These are phyloP conservation scores for Plectranthus barbatus DNA, from an alignment of 257 asterid genomes.

Conservation along the genomic window DNA sequence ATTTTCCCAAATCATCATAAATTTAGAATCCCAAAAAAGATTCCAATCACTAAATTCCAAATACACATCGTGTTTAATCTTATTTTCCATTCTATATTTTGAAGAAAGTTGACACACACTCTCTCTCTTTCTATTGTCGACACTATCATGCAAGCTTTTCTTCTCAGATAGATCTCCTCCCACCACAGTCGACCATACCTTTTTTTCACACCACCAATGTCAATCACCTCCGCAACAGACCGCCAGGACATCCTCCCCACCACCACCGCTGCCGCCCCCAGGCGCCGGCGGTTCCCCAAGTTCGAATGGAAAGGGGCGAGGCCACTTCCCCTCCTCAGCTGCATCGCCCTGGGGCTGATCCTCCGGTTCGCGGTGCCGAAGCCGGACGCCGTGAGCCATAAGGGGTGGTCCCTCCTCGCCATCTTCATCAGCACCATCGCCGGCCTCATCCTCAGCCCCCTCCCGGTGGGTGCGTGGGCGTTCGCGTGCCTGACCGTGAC, in stretches of 20 bases:
- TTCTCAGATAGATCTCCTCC: background rate
- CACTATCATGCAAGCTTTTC: background rate
- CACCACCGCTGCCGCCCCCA: background rate
- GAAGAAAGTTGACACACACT: no score
- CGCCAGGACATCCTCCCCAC: background rate
- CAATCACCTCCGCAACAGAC: conserved; percentile 14
- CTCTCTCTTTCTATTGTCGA: background rate
- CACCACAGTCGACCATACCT: no score
- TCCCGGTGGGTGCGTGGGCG: no score
- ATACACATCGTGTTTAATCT: background rate
- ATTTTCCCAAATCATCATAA: no score
- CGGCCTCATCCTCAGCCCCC: no score
- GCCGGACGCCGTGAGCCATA: conserved; percentile 32
- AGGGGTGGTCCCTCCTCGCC: no score
- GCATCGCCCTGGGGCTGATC: conserved; percentile 46
- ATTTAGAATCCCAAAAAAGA: background rate
- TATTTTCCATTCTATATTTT: background rate
- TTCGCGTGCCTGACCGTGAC: conserved; percentile 44
- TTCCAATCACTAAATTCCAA: background rate
- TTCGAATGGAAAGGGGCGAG: conserved; percentile 45
- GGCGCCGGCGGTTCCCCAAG: background rate
- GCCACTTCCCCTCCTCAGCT: conserved; percentile 40
- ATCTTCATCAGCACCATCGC: no score
- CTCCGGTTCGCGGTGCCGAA: no score
- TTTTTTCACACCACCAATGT: no score